A percentile compares a stretch with the other conserved stretches of the same genome.
These are phyloP conservation scores for Bolboschoenus planiculmis DNA, from an alignment of 176 grass and related monocot genomes.

Conservation along the genomic window DNA sequence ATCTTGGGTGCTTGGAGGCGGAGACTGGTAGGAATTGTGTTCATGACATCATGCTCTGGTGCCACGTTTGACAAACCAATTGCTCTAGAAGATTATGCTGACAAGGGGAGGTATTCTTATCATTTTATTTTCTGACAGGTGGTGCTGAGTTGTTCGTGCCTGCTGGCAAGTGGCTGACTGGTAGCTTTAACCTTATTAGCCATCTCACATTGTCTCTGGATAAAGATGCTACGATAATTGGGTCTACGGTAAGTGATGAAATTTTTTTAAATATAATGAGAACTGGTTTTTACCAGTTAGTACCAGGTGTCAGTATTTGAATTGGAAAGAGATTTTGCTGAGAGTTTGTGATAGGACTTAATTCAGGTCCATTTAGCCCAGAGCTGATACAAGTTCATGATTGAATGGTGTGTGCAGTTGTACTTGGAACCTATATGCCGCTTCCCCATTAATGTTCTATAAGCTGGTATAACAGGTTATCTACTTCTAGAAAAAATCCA, in stretches of 20 bases:
- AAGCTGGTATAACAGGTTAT: background rate
- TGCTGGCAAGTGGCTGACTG: constrained; percentile 90
- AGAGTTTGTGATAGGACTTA: background rate
- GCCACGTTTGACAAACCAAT: background rate
- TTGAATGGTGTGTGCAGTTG: background rate
- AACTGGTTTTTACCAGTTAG: background rate
- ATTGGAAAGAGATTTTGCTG: background rate
- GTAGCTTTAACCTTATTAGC: constrained; percentile 90
- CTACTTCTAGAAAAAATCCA: background rate
- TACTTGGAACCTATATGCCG: background rate
- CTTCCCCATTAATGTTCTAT: background rate
- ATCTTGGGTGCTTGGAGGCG: background rate
- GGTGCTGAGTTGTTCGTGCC: constrained; percentile 89
- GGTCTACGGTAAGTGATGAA: constrained; percentile 54
- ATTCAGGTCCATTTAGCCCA: background rate
- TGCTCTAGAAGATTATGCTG: background rate
- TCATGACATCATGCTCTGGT: background rate
- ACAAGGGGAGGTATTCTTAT: background rate
- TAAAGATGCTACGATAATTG: constrained; percentile 83
- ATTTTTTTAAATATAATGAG: background rate
- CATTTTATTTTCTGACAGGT: background rate
- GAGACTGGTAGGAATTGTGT: background rate
- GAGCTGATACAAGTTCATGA: background rate
- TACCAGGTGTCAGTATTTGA: background rate
- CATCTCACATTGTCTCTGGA: constrained; percentile 86